Conservation (phyloP, 2,329 filamentous ascomycete species). For the Pseudopyricularia javanii region DNA sequence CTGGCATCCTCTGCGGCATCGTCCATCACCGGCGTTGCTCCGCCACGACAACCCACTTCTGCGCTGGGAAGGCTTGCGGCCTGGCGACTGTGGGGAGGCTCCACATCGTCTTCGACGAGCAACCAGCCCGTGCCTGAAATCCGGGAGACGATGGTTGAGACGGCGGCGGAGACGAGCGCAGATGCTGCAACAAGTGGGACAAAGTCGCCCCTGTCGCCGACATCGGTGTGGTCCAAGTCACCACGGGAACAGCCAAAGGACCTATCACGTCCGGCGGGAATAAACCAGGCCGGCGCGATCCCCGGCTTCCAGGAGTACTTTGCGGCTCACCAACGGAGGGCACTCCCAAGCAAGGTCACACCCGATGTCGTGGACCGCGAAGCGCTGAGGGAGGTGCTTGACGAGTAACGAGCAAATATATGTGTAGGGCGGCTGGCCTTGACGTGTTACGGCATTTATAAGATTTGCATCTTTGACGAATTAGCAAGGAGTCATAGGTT, state of each 20-base stretch:
- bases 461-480: background rate
- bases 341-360: conserved; percentile 42
- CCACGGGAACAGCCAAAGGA: conserved; percentile 12
- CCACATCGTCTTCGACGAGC: background rate
- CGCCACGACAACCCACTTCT: background rate
- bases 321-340: conserved; percentile 35
- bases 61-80: conserved; percentile 14
- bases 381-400: conserved; percentile 47
- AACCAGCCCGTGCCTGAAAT: background rate
- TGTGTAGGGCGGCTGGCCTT: background rate
- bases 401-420: conserved; percentile 15
- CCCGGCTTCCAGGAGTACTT: conserved; percentile 55
- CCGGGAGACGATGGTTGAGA: background rate
- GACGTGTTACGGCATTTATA: background rate
- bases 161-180: background rate
- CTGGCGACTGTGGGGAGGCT: conserved; percentile 29
- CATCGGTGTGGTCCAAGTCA: conserved; percentile 3
- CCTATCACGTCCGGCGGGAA: conserved; percentile 48
- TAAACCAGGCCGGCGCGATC: conserved; percentile 67
- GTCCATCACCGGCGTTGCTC: background rate
- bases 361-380: conserved; percentile 45
- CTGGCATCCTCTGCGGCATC: background rate
- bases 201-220: conserved; percentile 12
- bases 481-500: background rate
- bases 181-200: conserved; percentile 15